Evolutionary conservation across 805 yeast species (phyloP).

Genomic region (Schwanniomyces pseudopolymorphus): DNA sequence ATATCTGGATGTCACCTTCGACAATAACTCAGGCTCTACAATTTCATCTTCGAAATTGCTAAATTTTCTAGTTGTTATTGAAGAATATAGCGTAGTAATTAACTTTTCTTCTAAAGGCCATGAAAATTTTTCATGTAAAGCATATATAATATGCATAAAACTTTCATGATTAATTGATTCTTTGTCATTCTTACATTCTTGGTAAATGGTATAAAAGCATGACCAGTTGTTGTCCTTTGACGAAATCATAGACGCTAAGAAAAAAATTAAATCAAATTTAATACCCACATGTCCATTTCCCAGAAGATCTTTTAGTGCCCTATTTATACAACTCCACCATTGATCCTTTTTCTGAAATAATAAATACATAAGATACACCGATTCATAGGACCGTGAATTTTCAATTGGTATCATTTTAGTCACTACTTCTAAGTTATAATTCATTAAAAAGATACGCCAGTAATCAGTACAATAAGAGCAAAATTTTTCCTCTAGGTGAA

Average conservation of each 20-base stretch:
- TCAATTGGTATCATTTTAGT: background rate
- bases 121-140: slow-evolving; percentile 19
- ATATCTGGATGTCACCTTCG: slow-evolving; percentile 19
- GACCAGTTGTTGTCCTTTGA: slow-evolving; percentile 20
- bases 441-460: slow-evolving; percentile 19
- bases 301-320: slow-evolving; percentile 11
- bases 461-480: slow-evolving; percentile 10
- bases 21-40: slow-evolving; percentile 20
- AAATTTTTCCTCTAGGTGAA: background rate
- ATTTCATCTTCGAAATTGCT: slow-evolving; percentile 37
- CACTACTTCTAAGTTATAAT: slow-evolving; percentile 4
- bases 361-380: slow-evolving; percentile 19
- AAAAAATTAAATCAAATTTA: slow-evolving; percentile 16
- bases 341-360: slow-evolving; percentile 11
- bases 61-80: slow-evolving; percentile 31
- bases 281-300: background rate
- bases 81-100: slow-evolving; percentile 26
- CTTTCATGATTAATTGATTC: slow-evolving; percentile 20
- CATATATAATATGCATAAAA: slow-evolving; percentile 28
- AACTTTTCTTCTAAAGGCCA: slow-evolving; percentile 38
- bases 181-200: slow-evolving; percentile 9
- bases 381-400: slow-evolving; percentile 12
- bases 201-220: slow-evolving; percentile 21
- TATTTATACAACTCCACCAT: slow-evolving; percentile 28
- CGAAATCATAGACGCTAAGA: slow-evolving; percentile 15